Conservation (phyloP, 176 grass and related monocot genomes). For the Puya raimondii region DNA sequence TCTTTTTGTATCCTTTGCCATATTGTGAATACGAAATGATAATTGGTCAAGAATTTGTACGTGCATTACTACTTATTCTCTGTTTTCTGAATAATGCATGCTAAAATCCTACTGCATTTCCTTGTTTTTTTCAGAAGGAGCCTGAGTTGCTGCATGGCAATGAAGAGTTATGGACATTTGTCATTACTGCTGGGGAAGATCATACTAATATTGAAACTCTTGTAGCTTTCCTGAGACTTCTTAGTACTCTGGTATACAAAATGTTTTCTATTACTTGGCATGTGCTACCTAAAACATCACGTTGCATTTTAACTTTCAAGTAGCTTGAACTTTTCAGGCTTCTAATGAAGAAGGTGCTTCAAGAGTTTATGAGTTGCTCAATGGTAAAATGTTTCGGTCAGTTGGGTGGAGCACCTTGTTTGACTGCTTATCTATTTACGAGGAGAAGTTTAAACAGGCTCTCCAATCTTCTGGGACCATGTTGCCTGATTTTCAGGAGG, state of each 20-base stretch:
- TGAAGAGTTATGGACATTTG: slow-evolving; percentile 82
- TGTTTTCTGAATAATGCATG: neutral
- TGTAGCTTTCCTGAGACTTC: slow-evolving; percentile 83
- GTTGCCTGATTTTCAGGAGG: slow-evolving; percentile 76
- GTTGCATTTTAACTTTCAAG: no score
- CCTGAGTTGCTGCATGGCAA: slow-evolving; percentile 86
- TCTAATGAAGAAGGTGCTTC: slow-evolving; percentile 72
- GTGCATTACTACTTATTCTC: neutral
- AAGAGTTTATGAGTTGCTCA: slow-evolving; percentile 77
- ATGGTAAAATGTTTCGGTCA: slow-evolving; percentile 77
- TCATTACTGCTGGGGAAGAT: slow-evolving; percentile 82
- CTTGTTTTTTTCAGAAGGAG: slow-evolving; percentile 68
- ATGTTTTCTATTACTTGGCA: slow-evolving; percentile 8
- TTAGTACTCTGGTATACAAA: slow-evolving; percentile 71
- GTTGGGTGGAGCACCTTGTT: slow-evolving; percentile 93
- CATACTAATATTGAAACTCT: slow-evolving; percentile 86
- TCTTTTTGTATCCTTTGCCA: no score
- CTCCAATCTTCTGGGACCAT: slow-evolving; percentile 73
- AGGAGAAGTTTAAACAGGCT: slow-evolving; percentile 81
- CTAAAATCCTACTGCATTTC: slow-evolving; percentile 3
- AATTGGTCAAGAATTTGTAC: no score
- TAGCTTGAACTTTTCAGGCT: slow-evolving; percentile 38
- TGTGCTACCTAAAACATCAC: slow-evolving; percentile 12
- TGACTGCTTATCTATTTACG: slow-evolving; percentile 93
- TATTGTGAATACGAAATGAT: no score